A percentile compares a stretch with the other conserved stretches of the same genome.
These are phyloP conservation scores for Ogataea polymorpha DNA, from an alignment of 805 yeast genomes.

Conservation along the genomic window DNA sequence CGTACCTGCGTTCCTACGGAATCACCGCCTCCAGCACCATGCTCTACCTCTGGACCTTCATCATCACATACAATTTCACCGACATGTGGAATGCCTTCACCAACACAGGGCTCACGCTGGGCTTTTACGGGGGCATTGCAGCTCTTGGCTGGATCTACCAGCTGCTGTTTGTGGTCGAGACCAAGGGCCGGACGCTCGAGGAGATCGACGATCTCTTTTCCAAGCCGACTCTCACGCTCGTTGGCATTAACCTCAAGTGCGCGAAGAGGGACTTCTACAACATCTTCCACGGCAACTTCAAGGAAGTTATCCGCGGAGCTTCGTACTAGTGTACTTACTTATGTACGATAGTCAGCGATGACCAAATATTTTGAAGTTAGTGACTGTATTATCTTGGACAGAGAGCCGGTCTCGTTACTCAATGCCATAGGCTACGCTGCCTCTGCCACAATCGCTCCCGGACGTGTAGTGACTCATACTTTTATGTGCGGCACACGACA, in stretches of 20 bases:
- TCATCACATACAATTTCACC: constrained; percentile 61
- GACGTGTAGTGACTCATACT: too few species aligned
- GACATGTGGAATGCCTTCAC: constrained; percentile 56
- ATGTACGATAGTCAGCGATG: too few species aligned
- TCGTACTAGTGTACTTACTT: constrained; percentile 3
- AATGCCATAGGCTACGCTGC: too few species aligned
- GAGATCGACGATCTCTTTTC: constrained; percentile 65
- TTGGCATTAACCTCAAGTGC: constrained; percentile 33
- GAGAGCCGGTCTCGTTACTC: too few species aligned
- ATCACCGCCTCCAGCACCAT: constrained; percentile 58
- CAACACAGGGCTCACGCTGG: constrained; percentile 58
- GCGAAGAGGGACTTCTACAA: constrained; percentile 20
- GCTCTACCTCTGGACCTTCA: constrained; percentile 60
- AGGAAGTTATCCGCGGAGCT: constrained; percentile 10
- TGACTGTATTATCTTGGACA: neutral
- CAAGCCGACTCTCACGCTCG: constrained; percentile 41
- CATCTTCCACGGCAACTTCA: constrained; percentile 20
- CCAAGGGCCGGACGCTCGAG: constrained; percentile 68
- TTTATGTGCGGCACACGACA: too few species aligned
- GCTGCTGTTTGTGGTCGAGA: constrained; percentile 62
- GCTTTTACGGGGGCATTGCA: constrained; percentile 68
- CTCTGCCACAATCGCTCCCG: too few species aligned
- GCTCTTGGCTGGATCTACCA: constrained; percentile 54
- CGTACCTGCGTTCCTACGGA: constrained; percentile 59
- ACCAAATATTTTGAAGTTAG: neutral